phyloP scores from a whole-genome alignment of 148 eudicot species.

The Chenopodium berlandieri region DNA sequence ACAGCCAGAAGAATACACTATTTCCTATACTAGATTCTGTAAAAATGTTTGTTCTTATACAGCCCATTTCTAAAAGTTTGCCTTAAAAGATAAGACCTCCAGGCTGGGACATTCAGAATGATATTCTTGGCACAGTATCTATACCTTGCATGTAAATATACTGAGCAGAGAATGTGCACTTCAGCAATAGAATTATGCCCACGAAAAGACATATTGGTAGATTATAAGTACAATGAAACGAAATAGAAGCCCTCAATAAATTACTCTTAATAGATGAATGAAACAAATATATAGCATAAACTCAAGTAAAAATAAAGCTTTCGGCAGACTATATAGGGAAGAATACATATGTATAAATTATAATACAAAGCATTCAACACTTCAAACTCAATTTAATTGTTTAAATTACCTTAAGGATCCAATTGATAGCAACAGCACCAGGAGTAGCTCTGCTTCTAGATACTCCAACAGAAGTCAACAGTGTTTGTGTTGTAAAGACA shows the following conservation, averaged over 20 bases:
- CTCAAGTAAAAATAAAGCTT: background rate
- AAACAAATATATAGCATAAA: background rate
- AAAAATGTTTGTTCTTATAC: background rate
- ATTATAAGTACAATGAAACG: background rate
- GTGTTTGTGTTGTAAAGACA: conserved; percentile 91
- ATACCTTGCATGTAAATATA: background rate
- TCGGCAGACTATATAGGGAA: background rate
- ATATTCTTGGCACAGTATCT: background rate
- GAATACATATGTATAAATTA: background rate
- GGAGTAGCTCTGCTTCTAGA: conserved; percentile 61
- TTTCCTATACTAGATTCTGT: background rate
- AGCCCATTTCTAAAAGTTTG: background rate
- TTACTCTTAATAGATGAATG: background rate
- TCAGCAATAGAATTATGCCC: background rate
- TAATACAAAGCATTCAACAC: background rate
- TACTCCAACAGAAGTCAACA: conserved; percentile 81
- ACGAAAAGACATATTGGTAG: background rate
- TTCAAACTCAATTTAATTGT: conserved; percentile 5
- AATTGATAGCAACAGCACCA: conserved; percentile 95
- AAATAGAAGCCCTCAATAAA: background rate
- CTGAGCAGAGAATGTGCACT: background rate
- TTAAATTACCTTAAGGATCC: conserved; percentile 88
- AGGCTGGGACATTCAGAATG: background rate
- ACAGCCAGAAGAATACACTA: background rate
- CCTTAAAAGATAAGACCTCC: background rate